These are phyloP conservation scores for Inga oerstediana DNA, from an alignment of 306 rosid genomes.

Conservation along the genomic window DNA sequence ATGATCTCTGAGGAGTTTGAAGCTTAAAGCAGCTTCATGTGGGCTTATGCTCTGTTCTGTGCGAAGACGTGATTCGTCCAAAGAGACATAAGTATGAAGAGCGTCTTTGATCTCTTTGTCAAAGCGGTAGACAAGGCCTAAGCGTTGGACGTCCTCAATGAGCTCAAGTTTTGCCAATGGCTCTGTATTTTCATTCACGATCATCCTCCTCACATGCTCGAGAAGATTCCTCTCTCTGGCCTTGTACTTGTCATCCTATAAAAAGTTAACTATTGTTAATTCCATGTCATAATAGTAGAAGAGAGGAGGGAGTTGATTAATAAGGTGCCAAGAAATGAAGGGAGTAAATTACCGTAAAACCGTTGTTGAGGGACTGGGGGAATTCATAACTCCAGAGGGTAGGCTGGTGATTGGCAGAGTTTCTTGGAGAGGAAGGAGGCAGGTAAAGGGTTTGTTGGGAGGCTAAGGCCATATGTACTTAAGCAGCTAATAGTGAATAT, in stretches of 20 bases:
- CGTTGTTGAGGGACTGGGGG: conserved; percentile 49
- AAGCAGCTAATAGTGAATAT: background rate
- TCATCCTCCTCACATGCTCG: conserved; percentile 47
- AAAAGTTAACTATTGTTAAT: too few species aligned
- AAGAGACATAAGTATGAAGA: conserved; percentile 28
- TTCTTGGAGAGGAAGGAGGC: conserved; percentile 21
- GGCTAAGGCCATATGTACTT: conserved; percentile 22
- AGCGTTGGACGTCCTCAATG: conserved; percentile 38
- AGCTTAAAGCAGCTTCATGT: conserved; percentile 43
- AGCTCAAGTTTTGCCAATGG: conserved; percentile 35
- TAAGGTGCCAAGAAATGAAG: background rate
- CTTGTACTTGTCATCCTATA: conserved; percentile 26
- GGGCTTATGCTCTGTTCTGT: background rate
- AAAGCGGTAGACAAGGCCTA: conserved; percentile 44
- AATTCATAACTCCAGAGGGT: conserved; percentile 49
- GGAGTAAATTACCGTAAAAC: conserved; percentile 29
- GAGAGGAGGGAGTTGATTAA: background rate
- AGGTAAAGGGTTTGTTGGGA: background rate
- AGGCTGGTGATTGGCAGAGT: conserved; percentile 53
- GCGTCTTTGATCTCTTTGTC: conserved; percentile 41
- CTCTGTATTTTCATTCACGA: conserved; percentile 28
- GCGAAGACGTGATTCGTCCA: background rate
- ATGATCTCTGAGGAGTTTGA: conserved; percentile 57
- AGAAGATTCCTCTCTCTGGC: conserved; percentile 16
- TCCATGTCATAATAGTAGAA: too few species aligned